Base-by-base conservation (phyloP, 805 yeast species). In the Yamadazyma laniorum region DNA sequence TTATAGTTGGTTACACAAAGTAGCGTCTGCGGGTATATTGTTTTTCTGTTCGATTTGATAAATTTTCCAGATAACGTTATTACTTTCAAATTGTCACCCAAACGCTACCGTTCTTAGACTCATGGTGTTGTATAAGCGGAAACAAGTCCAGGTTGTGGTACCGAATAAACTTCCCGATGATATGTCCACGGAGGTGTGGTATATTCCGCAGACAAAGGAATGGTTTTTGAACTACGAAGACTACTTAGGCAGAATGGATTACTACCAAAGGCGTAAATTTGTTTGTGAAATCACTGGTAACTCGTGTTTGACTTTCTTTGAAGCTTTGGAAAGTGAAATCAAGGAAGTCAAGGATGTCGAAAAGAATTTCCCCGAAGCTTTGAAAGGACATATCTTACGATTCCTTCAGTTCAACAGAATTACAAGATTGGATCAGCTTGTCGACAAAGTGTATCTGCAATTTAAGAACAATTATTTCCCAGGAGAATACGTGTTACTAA, bases 211-310 rank as follows among this genome's bases (percentile, higher is more conserved):
- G 49, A 93, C 98, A 1, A 82, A 81, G 37, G 99, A 91, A 66
- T 91, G 95, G 88, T 93, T 89, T 58, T 49, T 67, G 11, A 67
- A 70, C 5, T 91, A 93, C 58, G 86, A 83, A 37, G 88, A 81
- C 7, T 91, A 87, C 52, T 65, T 93, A 34, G 63, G 63, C 16
- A 65, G 91, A 39, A 63, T 85, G 69, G 88, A 85, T 57, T 85
- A 82, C 60, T 85, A 85, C 58, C 74, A 74, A 43, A 71, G 76
- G 35, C 80, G 79, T 49, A 85, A 87, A 58, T 93, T 93, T 63
- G 93, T 89, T 9, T 93, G 98, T 65, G 99, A 93, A 62, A 84
- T 91, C 34, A 87, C 97, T 0, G 99, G 99, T 11, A 86, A 88
- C 52, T 83, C 96, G 13, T 84, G 95, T 52, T 72, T 91, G 41